Conservation (phyloP, 75 land plant species). For the Selaginella tamariscina region DNA sequence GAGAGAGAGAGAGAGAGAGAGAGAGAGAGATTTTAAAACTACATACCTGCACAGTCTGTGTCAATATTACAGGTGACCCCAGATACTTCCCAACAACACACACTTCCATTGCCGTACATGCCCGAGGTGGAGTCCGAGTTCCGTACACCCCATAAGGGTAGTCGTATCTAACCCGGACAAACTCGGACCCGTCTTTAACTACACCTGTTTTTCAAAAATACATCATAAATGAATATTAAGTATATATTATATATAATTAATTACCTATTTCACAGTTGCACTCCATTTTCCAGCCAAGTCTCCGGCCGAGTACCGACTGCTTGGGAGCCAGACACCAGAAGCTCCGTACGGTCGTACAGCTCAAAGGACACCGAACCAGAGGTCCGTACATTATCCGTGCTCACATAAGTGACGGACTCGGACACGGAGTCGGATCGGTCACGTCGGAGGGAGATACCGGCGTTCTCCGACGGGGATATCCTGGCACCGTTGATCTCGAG, state of each 20-base stretch:
- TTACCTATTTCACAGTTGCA: slow-evolving; percentile 43
- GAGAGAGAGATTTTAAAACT: too few relatives aligned
- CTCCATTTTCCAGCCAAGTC: slow-evolving; percentile 50
- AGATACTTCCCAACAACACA: slow-evolving; percentile 58
- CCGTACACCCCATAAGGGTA: too few relatives aligned
- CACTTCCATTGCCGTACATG: slow-evolving; percentile 41
- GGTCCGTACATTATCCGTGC: slow-evolving; percentile 61
- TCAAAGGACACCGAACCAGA: slow-evolving; percentile 56
- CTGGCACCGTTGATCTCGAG: slow-evolving; percentile 71
- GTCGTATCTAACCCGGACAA: too few relatives aligned
- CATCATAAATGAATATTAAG: too few relatives aligned
- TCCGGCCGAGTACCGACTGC: slow-evolving; percentile 24
- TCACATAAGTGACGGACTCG: slow-evolving; percentile 68
- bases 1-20: too few relatives aligned
- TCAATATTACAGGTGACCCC: slow-evolving; percentile 61
- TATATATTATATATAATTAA: too few relatives aligned
- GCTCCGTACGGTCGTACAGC: slow-evolving; percentile 44
- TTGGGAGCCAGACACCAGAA: slow-evolving; percentile 49
- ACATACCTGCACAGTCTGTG: slow-evolving; percentile 60
- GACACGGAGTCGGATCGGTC: slow-evolving; percentile 71
- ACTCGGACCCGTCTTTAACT: too few relatives aligned
- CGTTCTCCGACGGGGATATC: slow-evolving; percentile 41
- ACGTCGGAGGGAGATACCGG: slow-evolving; percentile 36
- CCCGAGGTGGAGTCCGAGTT: neutral
- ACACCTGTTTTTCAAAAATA: too few relatives aligned